phyloP scores from a whole-genome alignment of 257 asterid species.

The Solanum etuberosum region DNA sequence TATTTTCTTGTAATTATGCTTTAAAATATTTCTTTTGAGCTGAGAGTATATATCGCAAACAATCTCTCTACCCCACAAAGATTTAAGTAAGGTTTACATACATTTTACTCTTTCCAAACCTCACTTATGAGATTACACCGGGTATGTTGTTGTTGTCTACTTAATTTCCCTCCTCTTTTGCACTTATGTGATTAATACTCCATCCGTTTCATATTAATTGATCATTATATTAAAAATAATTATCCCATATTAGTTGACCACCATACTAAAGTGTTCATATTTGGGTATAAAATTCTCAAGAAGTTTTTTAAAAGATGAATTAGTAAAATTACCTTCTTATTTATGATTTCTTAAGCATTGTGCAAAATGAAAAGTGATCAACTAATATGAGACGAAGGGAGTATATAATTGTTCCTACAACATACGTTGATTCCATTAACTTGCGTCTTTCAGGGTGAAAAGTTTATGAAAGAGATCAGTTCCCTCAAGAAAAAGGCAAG shows the following conservation, averaged over 20 bases:
- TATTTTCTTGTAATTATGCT: background rate
- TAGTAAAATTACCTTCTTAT: background rate
- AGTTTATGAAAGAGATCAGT: constrained; percentile 36
- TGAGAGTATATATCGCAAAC: background rate
- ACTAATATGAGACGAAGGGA: background rate
- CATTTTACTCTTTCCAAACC: background rate
- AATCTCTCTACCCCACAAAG: background rate
- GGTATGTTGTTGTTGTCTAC: background rate
- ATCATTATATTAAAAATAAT: no score
- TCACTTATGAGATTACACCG: background rate
- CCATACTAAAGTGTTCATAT: background rate
- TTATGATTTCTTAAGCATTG: no score
- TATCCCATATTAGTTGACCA: no score
- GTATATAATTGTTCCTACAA: background rate
- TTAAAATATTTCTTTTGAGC: background rate
- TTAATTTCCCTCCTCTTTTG: background rate
- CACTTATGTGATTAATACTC: background rate
- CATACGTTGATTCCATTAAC: background rate
- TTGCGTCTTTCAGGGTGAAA: constrained; percentile 42
- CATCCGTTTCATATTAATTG: background rate
- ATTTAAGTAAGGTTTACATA: background rate
- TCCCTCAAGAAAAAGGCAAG: constrained; percentile 51
- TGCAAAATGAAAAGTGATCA: background rate
- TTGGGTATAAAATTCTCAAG: background rate
- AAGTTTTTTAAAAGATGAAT: no score